phyloP scores from a whole-genome alignment of 2,329 filamentous ascomycete species.

The Trichoderma sp. region DNA sequence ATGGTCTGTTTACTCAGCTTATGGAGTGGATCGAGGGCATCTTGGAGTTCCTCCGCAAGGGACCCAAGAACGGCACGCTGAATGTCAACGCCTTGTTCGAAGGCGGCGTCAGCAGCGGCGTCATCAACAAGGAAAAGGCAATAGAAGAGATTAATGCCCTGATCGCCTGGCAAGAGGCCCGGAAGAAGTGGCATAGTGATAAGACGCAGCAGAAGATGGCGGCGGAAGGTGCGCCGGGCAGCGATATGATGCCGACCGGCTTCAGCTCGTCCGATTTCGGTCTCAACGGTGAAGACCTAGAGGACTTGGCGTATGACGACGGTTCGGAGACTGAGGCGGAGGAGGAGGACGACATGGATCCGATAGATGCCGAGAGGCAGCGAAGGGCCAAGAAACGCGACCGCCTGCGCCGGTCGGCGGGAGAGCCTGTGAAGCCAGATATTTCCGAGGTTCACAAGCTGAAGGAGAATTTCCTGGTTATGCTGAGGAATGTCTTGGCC shows the following conservation, averaged over 20 bases:
- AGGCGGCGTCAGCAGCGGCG: conserved; percentile 65
- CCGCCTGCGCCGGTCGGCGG: conserved; percentile 73
- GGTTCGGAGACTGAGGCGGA: conserved; percentile 65
- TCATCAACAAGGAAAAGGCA: conserved; percentile 69
- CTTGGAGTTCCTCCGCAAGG: conserved; percentile 84
- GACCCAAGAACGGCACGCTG: conserved; percentile 78
- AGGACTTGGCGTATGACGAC: conserved; percentile 81
- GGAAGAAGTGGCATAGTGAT: conserved; percentile 97
- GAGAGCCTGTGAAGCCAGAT: conserved; percentile 77
- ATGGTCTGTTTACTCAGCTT: conserved; percentile 90
- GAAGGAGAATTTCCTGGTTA: conserved; percentile 73
- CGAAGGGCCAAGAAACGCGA: conserved; percentile 76
- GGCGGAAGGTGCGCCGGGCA: conserved; percentile 60
- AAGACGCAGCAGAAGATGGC: conserved; percentile 99
- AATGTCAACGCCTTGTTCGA: conserved; percentile 94
- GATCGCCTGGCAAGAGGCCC: conserved; percentile 89
- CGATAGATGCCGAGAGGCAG: conserved; percentile 81
- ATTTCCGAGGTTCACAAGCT: conserved; percentile 80
- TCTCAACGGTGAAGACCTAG: conserved; percentile 78
- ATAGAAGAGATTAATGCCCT: conserved; percentile 79
- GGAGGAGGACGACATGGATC: conserved; percentile 76
- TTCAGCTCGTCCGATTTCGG: conserved; percentile 89
- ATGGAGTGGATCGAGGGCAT: conserved; percentile 98
- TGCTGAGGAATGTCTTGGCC: conserved; percentile 79
- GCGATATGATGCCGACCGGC: conserved; percentile 52